Base-by-base conservation (phyloP, 306 rosid genomes). In the Hylodesmum podocarpum region DNA sequence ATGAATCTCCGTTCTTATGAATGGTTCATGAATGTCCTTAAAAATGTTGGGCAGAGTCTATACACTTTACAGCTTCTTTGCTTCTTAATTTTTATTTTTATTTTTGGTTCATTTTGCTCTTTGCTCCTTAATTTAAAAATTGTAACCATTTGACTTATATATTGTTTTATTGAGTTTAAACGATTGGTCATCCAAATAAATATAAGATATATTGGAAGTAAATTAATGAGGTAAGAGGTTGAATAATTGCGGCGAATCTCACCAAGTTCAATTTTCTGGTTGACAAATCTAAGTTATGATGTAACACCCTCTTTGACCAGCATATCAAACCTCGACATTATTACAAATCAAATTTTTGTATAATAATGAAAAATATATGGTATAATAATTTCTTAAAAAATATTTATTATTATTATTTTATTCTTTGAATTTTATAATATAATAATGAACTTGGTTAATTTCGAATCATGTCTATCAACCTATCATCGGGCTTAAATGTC, bases 141-240 rank as follows among this genome's bases (percentile, higher is more conserved):
- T 73, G 70, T 68, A 62, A 53, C 37, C 43, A 77, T 85, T 78
- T 40, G 74, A 69, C 76, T 47, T 37, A 8, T 62, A 16, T 8
- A 62, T 19, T 29, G 41, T 62, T 77, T 63, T 39, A 70, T 80
- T 58, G 46, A 73, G 28, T 72, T 12, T 37, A 44, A 3, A 3
- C 4, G 84, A 83, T 84, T 82, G 88, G 84, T 80, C 53, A 82
- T 73, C 82, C 73, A 81, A 78, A 71, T 4, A 82, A 11, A 76
- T 25, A 66, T 61, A 16, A 44, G 28, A 37, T 21, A 50, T 73
- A 21, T 46, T 66, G 75, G 70, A 84, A 72, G 57, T 29, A 80
- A 65, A 63, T 15, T 59, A 36, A 66, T 84, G 93, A 91, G 86
- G 85, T 80, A 87, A 90, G 80, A 78, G 70, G 85, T 87, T 81